These are phyloP conservation scores for Candida bentonensis DNA, from an alignment of 805 yeast species.

Conservation along the genomic window DNA sequence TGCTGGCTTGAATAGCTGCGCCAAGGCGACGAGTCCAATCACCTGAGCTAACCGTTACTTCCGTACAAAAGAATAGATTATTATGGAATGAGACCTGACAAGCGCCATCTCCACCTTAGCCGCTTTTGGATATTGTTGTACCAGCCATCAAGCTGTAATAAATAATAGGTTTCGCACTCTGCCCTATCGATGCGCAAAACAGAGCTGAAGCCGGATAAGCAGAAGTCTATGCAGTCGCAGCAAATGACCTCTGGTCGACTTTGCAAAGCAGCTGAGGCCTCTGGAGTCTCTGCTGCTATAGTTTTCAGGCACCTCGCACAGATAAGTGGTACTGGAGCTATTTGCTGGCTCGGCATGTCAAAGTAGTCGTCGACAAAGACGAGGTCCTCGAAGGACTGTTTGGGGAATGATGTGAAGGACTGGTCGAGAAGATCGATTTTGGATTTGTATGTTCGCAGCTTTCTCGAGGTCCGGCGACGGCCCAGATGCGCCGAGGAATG, in stretches of 20 bases:
- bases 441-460: constrained; percentile 15
- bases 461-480: neutral
- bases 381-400: constrained; percentile 8
- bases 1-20: too few relatives aligned
- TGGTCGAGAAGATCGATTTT: constrained; percentile 27
- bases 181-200: neutral
- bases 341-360: constrained; percentile 6
- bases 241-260: neutral
- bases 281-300: neutral
- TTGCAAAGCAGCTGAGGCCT: neutral
- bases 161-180: neutral
- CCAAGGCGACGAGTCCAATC: too few relatives aligned
- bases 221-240: neutral
- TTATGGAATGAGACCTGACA: neutral
- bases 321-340: neutral
- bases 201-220: neutral
- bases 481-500: neutral
- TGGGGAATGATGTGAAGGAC: constrained; percentile 25
- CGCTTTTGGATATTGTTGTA: neutral
- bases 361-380: constrained; percentile 19
- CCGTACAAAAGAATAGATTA: neutral
- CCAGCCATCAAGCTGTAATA: neutral
- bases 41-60: too few relatives aligned
- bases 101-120: neutral
- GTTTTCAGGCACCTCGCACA: neutral